Conservation (phyloP, 805 yeast species). For the Saccharomycopsis sp. region DNA sequence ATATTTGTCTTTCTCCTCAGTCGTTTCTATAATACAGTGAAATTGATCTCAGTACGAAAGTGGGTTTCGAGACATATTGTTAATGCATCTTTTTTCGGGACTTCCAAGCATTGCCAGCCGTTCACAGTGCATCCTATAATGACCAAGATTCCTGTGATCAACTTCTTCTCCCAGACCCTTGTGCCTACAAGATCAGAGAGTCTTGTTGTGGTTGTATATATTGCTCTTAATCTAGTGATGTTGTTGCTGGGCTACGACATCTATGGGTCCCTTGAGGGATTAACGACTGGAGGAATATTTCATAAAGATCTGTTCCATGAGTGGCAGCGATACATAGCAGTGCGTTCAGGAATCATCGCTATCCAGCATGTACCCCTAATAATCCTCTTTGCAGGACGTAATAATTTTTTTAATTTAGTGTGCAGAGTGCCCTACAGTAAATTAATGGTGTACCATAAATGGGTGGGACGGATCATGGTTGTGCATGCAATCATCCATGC, state of each 20-base stretch:
- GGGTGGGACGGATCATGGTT: constrained; percentile 46
- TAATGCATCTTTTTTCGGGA: neutral
- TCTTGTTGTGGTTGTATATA: constrained; percentile 30
- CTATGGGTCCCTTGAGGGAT: constrained; percentile 23
- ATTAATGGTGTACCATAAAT: constrained; percentile 62
- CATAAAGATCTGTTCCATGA: constrained; percentile 31
- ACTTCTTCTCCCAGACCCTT: constrained; percentile 1
- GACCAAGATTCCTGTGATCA: neutral
- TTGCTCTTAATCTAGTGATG: constrained; percentile 28
- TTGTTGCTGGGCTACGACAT: constrained; percentile 26
- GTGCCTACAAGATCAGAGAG: constrained; percentile 36
- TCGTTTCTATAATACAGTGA: neutral
- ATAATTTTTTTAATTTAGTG: constrained; percentile 52
- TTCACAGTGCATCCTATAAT: neutral
- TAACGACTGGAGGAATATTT: constrained; percentile 27
- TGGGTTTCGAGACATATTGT: neutral
- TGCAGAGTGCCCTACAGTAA: constrained; percentile 60
- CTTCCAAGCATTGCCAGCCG: neutral
- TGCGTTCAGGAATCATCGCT: constrained; percentile 30
- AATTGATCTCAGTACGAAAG: neutral
- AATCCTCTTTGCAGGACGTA: constrained; percentile 63
- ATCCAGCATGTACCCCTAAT: constrained; percentile 46
- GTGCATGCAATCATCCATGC: constrained; percentile 13
- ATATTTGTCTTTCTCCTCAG: neutral
- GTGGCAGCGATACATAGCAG: constrained; percentile 35